A percentile compares a stretch with the other conserved stretches of the same genome.
phyloP scores from a whole-genome alignment of 192 early-diverging fungal species.

The Phlyctochytrium bullatum region DNA sequence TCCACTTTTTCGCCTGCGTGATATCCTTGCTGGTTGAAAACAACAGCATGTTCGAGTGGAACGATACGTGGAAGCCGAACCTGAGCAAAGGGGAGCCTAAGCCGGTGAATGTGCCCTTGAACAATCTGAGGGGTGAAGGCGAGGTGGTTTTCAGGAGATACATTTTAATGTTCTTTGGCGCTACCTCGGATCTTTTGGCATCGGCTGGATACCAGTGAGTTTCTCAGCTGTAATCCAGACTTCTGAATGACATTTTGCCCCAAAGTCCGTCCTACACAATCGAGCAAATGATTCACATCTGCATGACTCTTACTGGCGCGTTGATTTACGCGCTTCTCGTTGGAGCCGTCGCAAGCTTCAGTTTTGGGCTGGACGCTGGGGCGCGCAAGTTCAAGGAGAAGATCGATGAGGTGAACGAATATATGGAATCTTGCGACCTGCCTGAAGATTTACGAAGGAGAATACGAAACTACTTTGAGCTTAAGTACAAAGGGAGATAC shows the following conservation, averaged over 20 bases:
- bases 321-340: conserved; percentile 39
- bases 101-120: too few species aligned
- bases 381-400: conserved; percentile 31
- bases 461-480: conserved; percentile 31
- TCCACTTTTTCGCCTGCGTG: conserved; percentile 42
- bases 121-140: too few species aligned
- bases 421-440: conserved; percentile 28
- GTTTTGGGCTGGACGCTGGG: conserved; percentile 8
- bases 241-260: not conserved
- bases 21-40: conserved; percentile 23
- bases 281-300: conserved; percentile 36
- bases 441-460: not conserved
- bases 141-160: conserved; percentile 39
- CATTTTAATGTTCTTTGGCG: conserved; percentile 33
- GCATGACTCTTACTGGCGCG: conserved; percentile 35
- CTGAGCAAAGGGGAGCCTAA: too few species aligned
- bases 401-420: conserved; percentile 42
- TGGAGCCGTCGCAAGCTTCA: not conserved
- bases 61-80: too few species aligned
- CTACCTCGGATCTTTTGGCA: conserved; percentile 38
- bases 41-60: too few species aligned
- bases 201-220: conserved; percentile 35
- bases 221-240: not conserved
- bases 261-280: conserved; percentile 18
- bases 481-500: conserved; percentile 47